Percentiles rank a stretch among this genome's conserved stretches.
Conservation (phyloP, 1,284 basidiomycete species). For the Sutorius eximius region DNA sequence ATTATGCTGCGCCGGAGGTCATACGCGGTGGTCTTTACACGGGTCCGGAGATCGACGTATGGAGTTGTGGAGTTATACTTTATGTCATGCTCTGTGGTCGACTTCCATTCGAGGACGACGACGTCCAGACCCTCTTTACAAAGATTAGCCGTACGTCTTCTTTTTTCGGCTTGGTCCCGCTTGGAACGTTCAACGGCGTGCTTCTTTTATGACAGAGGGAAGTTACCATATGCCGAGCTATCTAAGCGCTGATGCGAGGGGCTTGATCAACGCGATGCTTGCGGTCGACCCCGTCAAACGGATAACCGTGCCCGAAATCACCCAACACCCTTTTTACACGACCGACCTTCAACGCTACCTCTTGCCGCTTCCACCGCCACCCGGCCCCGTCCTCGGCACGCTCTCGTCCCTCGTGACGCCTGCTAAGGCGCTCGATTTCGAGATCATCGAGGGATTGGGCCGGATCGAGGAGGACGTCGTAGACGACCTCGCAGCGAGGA, state of each 20-base stretch:
- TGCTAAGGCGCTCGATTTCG: slow-evolving; percentile 65
- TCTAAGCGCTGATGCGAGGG: slow-evolving; percentile 74
- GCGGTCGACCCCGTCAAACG: slow-evolving; percentile 91
- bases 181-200: neutral
- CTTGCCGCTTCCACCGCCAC: slow-evolving; percentile 77
- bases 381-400: slow-evolving; percentile 72
- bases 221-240: slow-evolving; percentile 80
- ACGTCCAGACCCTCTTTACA: slow-evolving; percentile 87
- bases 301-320: slow-evolving; percentile 88
- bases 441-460: slow-evolving; percentile 81
- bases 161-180: slow-evolving; percentile 31
- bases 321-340: slow-evolving; percentile 86
- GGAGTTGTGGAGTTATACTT: slow-evolving; percentile 94
- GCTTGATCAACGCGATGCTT: slow-evolving; percentile 84
- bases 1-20: slow-evolving; percentile 96
- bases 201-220: slow-evolving; percentile 59
- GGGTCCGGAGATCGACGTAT: slow-evolving; percentile 96
- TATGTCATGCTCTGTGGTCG: slow-evolving; percentile 94
- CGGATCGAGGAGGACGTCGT: slow-evolving; percentile 89
- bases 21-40: slow-evolving; percentile 91
- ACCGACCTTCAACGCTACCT: slow-evolving; percentile 86
- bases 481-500: slow-evolving; percentile 74
- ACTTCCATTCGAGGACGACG: slow-evolving; percentile 93
- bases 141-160: slow-evolving; percentile 86
- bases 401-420: slow-evolving; percentile 69